Evolutionary conservation across 208 protist species (phyloP).

Genomic region (Crithidia expoeki): DNA sequence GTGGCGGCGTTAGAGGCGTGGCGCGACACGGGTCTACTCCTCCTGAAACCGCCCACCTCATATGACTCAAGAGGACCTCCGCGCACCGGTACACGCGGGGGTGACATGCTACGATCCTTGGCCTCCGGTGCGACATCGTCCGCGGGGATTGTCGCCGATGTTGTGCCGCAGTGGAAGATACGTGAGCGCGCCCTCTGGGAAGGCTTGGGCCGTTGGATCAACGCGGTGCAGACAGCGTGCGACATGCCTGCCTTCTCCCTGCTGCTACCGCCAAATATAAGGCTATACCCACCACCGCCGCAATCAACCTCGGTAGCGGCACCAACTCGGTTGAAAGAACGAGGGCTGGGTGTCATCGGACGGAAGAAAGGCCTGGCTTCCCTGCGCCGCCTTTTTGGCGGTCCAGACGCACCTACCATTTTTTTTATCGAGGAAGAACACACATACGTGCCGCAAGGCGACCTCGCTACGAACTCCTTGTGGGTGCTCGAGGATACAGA

Average conservation of each 20-base stretch:
- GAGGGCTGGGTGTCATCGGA: conserved; percentile 12
- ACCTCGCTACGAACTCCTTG: neutral
- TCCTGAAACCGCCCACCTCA: neutral
- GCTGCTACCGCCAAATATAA: conserved; percentile 12
- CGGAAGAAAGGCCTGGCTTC: conserved; percentile 15
- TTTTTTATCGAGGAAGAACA: conserved; percentile 11
- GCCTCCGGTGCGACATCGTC: neutral
- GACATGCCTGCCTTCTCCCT: conserved; percentile 19
- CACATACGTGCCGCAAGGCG: neutral
- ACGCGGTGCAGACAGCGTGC: conserved; percentile 17
- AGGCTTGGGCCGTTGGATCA: conserved; percentile 13
- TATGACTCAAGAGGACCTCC: no score
- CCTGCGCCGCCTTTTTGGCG: conserved; percentile 22
- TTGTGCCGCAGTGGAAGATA: neutral
- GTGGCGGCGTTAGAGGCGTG: neutral
- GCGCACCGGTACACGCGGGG: conserved; percentile 13
- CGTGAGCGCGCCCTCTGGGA: conserved; percentile 21
- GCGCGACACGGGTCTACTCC: neutral
- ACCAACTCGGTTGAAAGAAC: no score
- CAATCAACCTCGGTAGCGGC: no score
- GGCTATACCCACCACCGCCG: neutral
- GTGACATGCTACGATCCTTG: neutral
- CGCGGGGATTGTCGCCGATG: neutral
- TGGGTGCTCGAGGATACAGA: conserved; percentile 17
- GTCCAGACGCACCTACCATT: neutral